Evolutionary conservation across 768 basidiomycete species (phyloP), one percentile per base, ranked within the genome.

Genomic region (Sarcodon aspratus): DNA sequence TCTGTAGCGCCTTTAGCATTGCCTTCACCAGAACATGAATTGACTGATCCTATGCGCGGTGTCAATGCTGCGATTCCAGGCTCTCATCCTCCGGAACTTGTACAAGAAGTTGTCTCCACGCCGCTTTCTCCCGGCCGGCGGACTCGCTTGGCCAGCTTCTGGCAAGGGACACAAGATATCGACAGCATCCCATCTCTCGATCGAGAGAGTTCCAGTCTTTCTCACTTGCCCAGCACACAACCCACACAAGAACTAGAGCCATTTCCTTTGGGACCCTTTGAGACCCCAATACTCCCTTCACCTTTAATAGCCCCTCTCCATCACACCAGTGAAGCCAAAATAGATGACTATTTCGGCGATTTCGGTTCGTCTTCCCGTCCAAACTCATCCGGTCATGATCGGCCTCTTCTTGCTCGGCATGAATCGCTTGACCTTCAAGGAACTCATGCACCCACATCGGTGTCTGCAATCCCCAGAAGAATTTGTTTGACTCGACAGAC

Each of bases 1-100:
- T 80, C 88, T 55, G 79, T 97, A 48, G 82, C 89, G 0, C 93
- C 93, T 0, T 72, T 97, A 21, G 82, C 88, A 0, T 72, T 94
- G 1, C 92, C 93, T 2, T 89, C 85, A 9, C 93, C 93, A 0
- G 93, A 97, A 59, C 82, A 86, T 55, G 93, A 96, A 59, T 75
- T 95, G 21, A 83, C 83, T 9, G 93, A 96, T 64, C 93, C 93
- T 0, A 82, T 96, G 79, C 79, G 86, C 35, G 79, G 80, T 33
- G 74, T 83, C 17, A 80, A 74, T 8, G 71, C 84, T 21, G 69
- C 78, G 8, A 75, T 85, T 40, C 83, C 85, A 1, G 76, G 82
- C 18, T 73, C 77, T 9, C 78, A 81, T 60, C 69, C 70, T 47
- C 52, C 59, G 50, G 58, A 58, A 44, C 59, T 61, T 21, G 63